Base-by-base conservation (phyloP, 495 filamentous ascomycete genomes). In the Penicillium soppii region DNA sequence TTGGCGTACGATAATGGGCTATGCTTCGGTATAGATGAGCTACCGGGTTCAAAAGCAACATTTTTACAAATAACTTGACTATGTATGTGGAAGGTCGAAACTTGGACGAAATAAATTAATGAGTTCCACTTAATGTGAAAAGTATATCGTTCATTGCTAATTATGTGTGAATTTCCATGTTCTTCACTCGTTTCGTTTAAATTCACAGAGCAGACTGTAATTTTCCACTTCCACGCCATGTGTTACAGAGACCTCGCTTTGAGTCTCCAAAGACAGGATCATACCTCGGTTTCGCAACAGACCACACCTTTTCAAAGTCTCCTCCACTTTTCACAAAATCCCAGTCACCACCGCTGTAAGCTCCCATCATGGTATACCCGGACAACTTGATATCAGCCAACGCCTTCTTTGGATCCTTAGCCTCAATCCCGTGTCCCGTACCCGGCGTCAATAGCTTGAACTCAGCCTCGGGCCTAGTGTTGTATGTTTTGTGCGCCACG, bases 401-500 rank as follows among this genome's bases (percentile, higher is more conserved):
- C 13, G 37, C 35, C 16, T 45, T 43, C 45, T 44, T 47, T 12
- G 45, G 33, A 37, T 62, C 58, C 1, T 54, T 43, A 5, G 50
- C 25, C 13, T 51, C 37, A 25, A 62, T 57, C 10, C 17, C 23
- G 59, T 54, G 52, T 25, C 43, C 57, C 50, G 51, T 54, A 20
- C 61, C 65, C n/a, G 62, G 62, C n/a, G 62, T 65, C 49, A 70
- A 48, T 4, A 55, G 52, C 23, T 26, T 44, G 15, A 66, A 51
- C 19, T 53, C 52, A 30, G 47, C 50, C 4, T 33, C 22, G 1
- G 67, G 58, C 6, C 10, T 47, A 5, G 62, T 50, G 25, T 68
- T 43, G 20, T 57, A 54, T n/a, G 69, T 68, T 46, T 70, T 70
- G 42, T 71, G 68, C 36, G 63, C 54, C 17, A 66, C 60, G 7